These are phyloP conservation scores for Talaromyces sp. DNA, from an alignment of 2,329 filamentous ascomycete genomes.

Conservation along the genomic window DNA sequence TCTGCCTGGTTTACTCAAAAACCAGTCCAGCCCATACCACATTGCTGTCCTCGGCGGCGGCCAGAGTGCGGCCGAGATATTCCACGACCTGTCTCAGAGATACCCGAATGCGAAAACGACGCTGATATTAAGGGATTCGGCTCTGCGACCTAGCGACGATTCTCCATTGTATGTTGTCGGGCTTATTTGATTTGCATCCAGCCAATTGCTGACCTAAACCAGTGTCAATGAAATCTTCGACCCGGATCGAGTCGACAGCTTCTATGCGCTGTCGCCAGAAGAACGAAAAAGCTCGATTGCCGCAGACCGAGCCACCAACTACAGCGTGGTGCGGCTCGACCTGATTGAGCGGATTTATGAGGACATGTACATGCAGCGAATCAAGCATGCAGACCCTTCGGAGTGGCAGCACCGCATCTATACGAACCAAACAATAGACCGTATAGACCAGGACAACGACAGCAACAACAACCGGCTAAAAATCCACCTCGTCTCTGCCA, in stretches of 20 bases:
- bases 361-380: constrained; percentile 77
- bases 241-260: constrained; percentile 71
- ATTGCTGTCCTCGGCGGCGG: constrained; percentile 85
- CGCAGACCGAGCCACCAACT: constrained; percentile 81
- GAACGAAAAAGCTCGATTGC: constrained; percentile 58
- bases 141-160: constrained; percentile 86
- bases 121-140: constrained; percentile 75
- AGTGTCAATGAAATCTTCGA: constrained; percentile 97
- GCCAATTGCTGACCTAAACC: not conserved
- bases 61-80: constrained; percentile 93
- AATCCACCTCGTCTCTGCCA: constrained; percentile 53
- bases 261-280: constrained; percentile 62
- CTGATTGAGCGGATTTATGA: constrained; percentile 87
- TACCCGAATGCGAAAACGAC: constrained; percentile 77
- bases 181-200: not conserved
- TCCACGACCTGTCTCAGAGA: constrained; percentile 74
- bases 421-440: constrained; percentile 60
- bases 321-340: constrained; percentile 86
- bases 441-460: constrained; percentile 50
- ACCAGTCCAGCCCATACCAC: constrained; percentile 49
- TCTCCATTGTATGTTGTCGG: constrained; percentile 72
- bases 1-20: constrained; percentile 32
- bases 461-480: constrained; percentile 48
- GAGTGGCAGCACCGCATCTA: constrained; percentile 81
- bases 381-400: constrained; percentile 62